Percentiles rank a stretch among this genome's conserved stretches.
Conservation (phyloP, 345 rosid species). For the Angophora floribunda region DNA sequence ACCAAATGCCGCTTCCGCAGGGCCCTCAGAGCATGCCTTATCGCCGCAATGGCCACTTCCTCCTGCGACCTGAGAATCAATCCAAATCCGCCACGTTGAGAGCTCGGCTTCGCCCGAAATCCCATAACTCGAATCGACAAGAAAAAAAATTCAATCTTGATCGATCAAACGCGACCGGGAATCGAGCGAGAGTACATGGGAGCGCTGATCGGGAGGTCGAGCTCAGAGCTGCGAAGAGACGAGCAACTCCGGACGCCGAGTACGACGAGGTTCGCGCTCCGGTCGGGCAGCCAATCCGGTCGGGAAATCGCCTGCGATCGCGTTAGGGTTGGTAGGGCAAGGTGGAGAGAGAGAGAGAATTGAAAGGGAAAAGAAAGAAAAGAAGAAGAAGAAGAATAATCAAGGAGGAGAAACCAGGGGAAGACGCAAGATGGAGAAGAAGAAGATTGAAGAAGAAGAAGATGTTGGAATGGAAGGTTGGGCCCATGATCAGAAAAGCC, state of each 20-base stretch:
- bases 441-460: background rate
- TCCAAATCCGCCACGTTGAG: background rate
- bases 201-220: background rate
- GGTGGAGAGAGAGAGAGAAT: too few relatives aligned
- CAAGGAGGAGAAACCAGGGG: background rate
- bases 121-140: background rate
- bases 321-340: background rate
- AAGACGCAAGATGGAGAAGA: background rate
- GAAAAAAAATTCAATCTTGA: background rate
- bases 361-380: too few relatives aligned
- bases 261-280: background rate
- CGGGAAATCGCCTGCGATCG: background rate
- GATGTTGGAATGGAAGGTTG: background rate
- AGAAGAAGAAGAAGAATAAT: too few relatives aligned
- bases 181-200: background rate
- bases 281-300: background rate
- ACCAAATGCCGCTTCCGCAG: constrained; percentile 72
- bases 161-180: background rate
- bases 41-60: constrained; percentile 51
- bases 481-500: background rate
- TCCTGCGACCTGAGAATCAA: constrained; percentile 36
- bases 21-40: constrained; percentile 78
- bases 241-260: background rate
- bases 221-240: background rate
- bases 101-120: background rate